These are phyloP conservation scores for Suillus hirtellus DNA, from an alignment of 768 basidiomycete species.

Conservation along the genomic window DNA sequence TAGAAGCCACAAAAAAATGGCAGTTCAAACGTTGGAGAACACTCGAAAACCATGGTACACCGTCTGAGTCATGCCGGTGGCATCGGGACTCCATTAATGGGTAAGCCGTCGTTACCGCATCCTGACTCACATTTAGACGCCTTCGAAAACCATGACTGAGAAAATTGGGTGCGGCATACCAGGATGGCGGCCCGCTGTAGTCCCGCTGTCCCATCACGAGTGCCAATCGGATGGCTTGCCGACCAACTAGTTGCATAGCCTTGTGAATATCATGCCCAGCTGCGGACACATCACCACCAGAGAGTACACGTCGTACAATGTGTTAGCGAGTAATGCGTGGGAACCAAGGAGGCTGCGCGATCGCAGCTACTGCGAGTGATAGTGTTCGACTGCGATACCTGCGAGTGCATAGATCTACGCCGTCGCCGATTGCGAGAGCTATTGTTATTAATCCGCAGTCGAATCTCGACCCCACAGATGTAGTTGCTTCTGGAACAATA, in stretches of 20 bases:
- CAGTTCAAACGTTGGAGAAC: background rate
- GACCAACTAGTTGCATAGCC: background rate
- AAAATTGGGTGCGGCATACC: background rate
- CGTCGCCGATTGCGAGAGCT: background rate
- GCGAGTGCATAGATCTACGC: background rate
- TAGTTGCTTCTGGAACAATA: background rate
- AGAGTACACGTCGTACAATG: background rate
- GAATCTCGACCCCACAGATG: too few species aligned
- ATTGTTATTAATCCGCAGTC: background rate
- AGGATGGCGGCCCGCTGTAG: background rate
- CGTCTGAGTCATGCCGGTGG: background rate
- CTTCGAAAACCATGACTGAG: background rate
- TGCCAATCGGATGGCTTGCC: constrained; percentile 1
- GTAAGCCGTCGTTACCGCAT: constrained; percentile 3
- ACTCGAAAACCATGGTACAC: background rate
- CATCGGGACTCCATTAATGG: background rate
- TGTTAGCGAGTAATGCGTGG: background rate
- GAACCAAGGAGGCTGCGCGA: background rate
- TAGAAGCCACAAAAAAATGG: background rate
- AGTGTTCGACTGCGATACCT: background rate
- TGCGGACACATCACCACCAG: background rate
- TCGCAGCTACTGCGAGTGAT: background rate
- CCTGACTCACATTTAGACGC: constrained; percentile 6
- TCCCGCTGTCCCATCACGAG: background rate
- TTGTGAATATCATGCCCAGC: background rate